These are phyloP conservation scores for Hibiscus syriacus DNA, from an alignment of 345 rosid genomes.

Conservation along the genomic window DNA sequence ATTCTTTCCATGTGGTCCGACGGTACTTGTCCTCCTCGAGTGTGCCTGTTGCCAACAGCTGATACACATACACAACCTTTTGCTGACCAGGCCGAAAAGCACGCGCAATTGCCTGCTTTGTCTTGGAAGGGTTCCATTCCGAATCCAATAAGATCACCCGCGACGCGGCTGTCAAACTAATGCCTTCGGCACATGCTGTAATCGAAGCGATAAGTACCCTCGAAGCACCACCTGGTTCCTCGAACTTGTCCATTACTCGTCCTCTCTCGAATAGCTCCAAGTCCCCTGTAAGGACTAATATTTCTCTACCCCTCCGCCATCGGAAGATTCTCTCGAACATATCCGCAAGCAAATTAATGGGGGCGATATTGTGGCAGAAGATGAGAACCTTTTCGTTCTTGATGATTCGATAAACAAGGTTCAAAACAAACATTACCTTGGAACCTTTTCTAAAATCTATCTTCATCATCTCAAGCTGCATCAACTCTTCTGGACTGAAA, in stretches of 20 bases:
- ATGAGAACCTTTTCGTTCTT: slow-evolving; percentile 67
- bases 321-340: slow-evolving; percentile 59
- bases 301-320: slow-evolving; percentile 74
- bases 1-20: slow-evolving; percentile 95
- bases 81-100: slow-evolving; percentile 92
- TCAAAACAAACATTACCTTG: slow-evolving; percentile 82
- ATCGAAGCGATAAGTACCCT: slow-evolving; percentile 73
- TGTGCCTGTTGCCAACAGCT: slow-evolving; percentile 69
- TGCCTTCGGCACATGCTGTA: slow-evolving; percentile 92
- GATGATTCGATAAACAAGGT: slow-evolving; percentile 67
- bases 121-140: slow-evolving; percentile 95
- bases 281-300: slow-evolving; percentile 70
- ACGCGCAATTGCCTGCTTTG: slow-evolving; percentile 93
- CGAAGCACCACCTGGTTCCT: slow-evolving; percentile 57
- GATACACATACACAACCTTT: slow-evolving; percentile 85
- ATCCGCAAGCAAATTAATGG: slow-evolving; percentile 55
- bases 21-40: slow-evolving; percentile 83
- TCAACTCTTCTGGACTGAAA: slow-evolving; percentile 39
- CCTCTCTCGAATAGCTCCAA: slow-evolving; percentile 85
- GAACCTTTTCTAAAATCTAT: slow-evolving; percentile 63
- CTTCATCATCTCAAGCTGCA: slow-evolving; percentile 47
- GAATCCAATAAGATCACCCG: slow-evolving; percentile 74
- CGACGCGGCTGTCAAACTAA: slow-evolving; percentile 93
- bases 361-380: slow-evolving; percentile 94
- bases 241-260: slow-evolving; percentile 71